Percentiles rank a stretch among this genome's conserved stretches.
Evolutionary conservation across 2,329 filamentous ascomycete genomes (phyloP).

Genomic region (Colletotrichum sidae): DNA sequence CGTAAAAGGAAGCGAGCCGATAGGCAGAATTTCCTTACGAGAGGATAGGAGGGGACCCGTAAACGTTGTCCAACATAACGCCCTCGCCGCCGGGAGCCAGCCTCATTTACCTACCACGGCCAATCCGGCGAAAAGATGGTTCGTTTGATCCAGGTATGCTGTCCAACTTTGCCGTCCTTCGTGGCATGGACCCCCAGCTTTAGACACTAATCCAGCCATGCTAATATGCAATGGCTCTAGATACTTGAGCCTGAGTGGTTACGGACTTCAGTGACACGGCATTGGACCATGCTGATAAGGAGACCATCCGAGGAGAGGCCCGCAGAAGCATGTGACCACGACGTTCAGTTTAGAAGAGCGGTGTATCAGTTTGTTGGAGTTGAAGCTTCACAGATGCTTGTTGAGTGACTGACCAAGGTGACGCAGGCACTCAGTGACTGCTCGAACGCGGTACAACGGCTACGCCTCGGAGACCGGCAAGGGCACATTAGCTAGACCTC

Average conservation of each 20-base stretch:
- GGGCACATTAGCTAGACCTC: not conserved
- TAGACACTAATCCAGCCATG: not conserved
- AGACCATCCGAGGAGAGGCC: not conserved
- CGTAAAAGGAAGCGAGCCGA: too few relatives aligned
- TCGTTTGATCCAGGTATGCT: not conserved
- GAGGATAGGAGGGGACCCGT: not conserved
- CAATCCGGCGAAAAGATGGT: not conserved
- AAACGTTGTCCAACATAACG: not conserved
- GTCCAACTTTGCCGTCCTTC: not conserved
- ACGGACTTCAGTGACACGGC: constrained; percentile 6
- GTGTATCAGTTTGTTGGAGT: constrained; percentile 1
- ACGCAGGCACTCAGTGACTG: not conserved
- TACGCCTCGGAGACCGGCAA: constrained; percentile 29
- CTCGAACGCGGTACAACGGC: constrained; percentile 13
- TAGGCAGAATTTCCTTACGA: too few relatives aligned
- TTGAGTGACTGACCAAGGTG: too few relatives aligned
- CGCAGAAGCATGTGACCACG: not conserved
- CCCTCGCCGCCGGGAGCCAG: not conserved
- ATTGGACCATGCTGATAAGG: not conserved
- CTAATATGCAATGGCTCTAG: not conserved
- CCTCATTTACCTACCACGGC: constrained; percentile 3
- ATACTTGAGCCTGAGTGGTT: not conserved
- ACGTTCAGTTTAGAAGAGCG: constrained; percentile 6
- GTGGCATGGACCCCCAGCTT: not conserved
- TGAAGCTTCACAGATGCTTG: too few relatives aligned